Base-by-base conservation (phyloP, 768 basidiomycete genomes). In the Hypsizygus marmoreus region DNA sequence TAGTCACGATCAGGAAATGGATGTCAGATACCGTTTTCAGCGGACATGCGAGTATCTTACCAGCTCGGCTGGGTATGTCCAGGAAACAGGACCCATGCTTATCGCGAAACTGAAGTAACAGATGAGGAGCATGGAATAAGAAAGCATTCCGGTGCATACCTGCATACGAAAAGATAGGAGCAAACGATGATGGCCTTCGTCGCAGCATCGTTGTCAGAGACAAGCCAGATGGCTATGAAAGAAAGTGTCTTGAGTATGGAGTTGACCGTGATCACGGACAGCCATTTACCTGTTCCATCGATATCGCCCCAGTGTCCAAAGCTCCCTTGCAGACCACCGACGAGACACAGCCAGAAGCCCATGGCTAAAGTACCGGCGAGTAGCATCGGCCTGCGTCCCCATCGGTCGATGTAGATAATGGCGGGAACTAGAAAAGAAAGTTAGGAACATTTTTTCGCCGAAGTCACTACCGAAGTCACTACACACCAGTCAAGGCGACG, bases 341-440 rank as follows among this genome's bases (percentile, higher is more conserved):
- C 88, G 38, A 88, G 79, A 71, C 73, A 83, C 54, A 90, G 76
- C 74, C 79, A 90, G 73, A 84, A 81, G 38, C 83, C 83, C 88
- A 90, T 88, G 45, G 80, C 59, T 3, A 80, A 63, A 2, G 81
- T 79, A 22, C 84, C 88, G 39, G 66, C 66, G 45, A 91, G 69
- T 2, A 91, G 70, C 73, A 90, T 84, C 6, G 88, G 87, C 14
- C 87, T 76, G 30, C 88, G 84, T 47, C 88, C 88, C 84, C 86
- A 88, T 64, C 71, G 75, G 63, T 91, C 88, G 56, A 88, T 86
- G 67, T 80, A 88, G 57, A 75, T 67, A 52, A 77, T 77, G 6
- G 75, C 75, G 19, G 75, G 75, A 22, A 77, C 67, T 56, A 9
- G 2, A 25, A 14, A n/a, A 71, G 71, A 53, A 69, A 58, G 14